phyloP scores from a whole-genome alignment of 768 basidiomycete genomes.

The Polyporus arcularius region DNA sequence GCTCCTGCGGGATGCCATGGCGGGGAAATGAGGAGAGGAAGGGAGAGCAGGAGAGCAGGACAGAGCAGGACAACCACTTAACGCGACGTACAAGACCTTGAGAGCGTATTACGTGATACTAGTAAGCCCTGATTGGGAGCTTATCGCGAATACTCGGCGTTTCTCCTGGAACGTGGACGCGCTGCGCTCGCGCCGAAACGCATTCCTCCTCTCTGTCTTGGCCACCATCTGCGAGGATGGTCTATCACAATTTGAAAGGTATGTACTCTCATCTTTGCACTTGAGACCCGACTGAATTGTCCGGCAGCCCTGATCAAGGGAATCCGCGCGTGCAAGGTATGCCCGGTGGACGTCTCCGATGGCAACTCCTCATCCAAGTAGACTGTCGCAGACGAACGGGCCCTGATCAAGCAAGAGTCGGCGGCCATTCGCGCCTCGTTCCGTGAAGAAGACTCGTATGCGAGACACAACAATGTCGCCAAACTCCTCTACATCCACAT shows the following conservation, averaged over 20 bases:
- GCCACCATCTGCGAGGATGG: slow-evolving; percentile 46
- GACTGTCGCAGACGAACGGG: slow-evolving; percentile 98
- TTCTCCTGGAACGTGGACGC: no score
- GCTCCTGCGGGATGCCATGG: slow-evolving; percentile 13
- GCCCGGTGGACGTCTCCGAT: slow-evolving; percentile 1
- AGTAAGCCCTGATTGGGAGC: background rate
- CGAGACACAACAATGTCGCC: slow-evolving; percentile 96
- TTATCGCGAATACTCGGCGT: background rate
- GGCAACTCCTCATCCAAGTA: slow-evolving; percentile 33
- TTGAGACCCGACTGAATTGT: slow-evolving; percentile 22
- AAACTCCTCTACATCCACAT: slow-evolving; percentile 99
- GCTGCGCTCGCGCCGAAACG: background rate
- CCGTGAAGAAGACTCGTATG: slow-evolving; percentile 93
- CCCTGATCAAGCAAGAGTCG: slow-evolving; percentile 95
- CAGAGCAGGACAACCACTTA: background rate
- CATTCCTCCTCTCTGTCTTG: slow-evolving; percentile 10
- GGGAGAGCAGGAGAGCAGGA: background rate
- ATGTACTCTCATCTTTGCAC: slow-evolving; percentile 33
- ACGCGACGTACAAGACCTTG: background rate
- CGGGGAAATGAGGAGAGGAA: background rate
- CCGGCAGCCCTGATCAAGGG: slow-evolving; percentile 91
- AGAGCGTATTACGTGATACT: background rate
- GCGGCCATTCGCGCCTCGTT: slow-evolving; percentile 97
- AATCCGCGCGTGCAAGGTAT: slow-evolving; percentile 92
- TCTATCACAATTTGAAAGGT: slow-evolving; percentile 89